Evolutionary conservation across 768 basidiomycete genomes (phyloP).

Genomic region (Agaricus bisporus): DNA sequence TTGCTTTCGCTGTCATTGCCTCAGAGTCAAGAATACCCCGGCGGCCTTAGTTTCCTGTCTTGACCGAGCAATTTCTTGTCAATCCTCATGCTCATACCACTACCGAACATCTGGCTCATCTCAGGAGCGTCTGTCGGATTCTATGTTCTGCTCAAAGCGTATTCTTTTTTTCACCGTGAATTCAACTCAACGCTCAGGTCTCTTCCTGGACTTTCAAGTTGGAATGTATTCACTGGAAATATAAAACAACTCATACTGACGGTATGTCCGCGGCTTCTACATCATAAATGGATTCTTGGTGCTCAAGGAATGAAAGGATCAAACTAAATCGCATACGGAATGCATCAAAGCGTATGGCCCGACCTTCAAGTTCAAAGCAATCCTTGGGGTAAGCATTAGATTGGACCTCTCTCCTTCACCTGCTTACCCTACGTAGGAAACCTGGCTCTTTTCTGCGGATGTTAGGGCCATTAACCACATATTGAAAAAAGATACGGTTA

Average conservation of each 20-base stretch:
- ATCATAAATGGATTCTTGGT: not conserved
- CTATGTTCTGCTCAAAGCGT: not conserved
- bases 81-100: constrained; percentile 1
- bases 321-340: not conserved
- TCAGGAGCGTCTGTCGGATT: not conserved
- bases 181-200: constrained; percentile 11
- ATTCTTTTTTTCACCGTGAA: constrained; percentile 5
- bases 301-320: constrained; percentile 14
- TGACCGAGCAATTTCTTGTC: not conserved
- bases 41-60: not conserved
- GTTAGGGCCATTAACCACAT: constrained; percentile 58
- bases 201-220: constrained; percentile 9
- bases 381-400: not conserved
- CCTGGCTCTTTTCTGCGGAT: constrained; percentile 49
- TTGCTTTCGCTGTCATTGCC: too few relatives aligned
- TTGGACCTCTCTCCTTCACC: not conserved
- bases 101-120: not conserved
- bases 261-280: not conserved
- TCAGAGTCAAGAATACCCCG: not conserved
- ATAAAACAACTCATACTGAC: constrained; percentile 1
- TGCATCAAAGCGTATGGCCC: not conserved
- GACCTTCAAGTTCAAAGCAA: constrained; percentile 7
- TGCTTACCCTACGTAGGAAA: constrained; percentile 14
- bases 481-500: constrained; percentile 40
- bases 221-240: not conserved